Base-by-base conservation (phyloP, 2,329 filamentous ascomycete species). In the Grosmannia clavigera region DNA sequence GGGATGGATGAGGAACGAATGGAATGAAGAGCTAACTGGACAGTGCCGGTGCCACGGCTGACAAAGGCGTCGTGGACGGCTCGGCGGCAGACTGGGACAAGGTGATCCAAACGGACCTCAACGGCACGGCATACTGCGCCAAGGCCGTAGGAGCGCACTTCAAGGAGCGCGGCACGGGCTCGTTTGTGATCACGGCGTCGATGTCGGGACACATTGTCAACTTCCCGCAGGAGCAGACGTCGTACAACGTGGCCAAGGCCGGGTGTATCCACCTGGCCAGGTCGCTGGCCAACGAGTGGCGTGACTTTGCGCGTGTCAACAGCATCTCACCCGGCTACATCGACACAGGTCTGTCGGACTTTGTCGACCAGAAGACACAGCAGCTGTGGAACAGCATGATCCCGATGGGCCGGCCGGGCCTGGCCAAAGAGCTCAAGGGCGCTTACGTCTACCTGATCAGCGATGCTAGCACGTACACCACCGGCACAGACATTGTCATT, bases 401-500 rank as follows among this genome's bases (percentile, higher is more conserved):
- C 50, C 88, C 88, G 11, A 87, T 94, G 84, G 87, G 83, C 86
- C 81, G 90, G 65, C 86, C 91, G 69, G 90, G 86, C 11, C 78
- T 84, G 64, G 76, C 82, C 3, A 81, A 83, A 62, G 90, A 95
- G 76, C 78, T 95, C 66, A 92, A 92, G 76, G 90, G 88, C 25
- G 86, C 86, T 22, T 95, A 88, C 70, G 73, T 95, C 55, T 94
- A 91, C 72, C 77, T 95, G 60, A 87, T 88, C 22, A 89, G 85
- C 16, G 89, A 95, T 72, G 89, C 89, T 4, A 82, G 86, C n/a
- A 88, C 84, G 59, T 95, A 90, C 74, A 90, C 86, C 22, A 95
- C 89, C 10, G 90, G 84, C 0, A 77, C 81, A 11, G 86, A 91
- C 70, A 77, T 94, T 61, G 74, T 88, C 64, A 81, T 92, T 55